Evolutionary conservation across 2,329 filamentous ascomycete genomes (phyloP).

Genomic region (Sporothrix luriei): DNA sequence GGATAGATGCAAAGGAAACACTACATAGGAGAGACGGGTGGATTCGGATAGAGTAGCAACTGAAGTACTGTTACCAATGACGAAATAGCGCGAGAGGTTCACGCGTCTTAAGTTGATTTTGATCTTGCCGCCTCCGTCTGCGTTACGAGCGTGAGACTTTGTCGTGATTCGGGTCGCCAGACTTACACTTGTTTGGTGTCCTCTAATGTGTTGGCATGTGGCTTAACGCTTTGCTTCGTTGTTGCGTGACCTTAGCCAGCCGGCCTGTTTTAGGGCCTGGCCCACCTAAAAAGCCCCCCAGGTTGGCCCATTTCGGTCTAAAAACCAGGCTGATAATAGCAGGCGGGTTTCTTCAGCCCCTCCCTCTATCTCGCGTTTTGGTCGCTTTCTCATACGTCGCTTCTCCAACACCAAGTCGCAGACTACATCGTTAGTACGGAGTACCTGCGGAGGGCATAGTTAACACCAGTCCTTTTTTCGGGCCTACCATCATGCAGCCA

Average conservation of each 20-base stretch:
- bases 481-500: neutral
- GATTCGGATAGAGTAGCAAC: neutral
- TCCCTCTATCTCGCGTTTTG: conserved; percentile 4
- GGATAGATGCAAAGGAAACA: neutral
- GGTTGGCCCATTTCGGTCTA: neutral
- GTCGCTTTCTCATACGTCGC: conserved; percentile 1
- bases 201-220: conserved; percentile 10
- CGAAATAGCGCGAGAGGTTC: neutral
- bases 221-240: neutral
- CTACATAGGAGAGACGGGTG: neutral
- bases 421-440: neutral
- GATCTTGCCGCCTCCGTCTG: neutral
- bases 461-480: neutral
- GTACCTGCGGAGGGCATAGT: neutral
- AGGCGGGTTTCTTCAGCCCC: conserved; percentile 15
- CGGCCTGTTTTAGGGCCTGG: conserved; percentile 4
- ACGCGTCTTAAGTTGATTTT: neutral
- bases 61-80: neutral
- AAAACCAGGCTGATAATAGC: conserved; percentile 22
- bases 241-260: neutral
- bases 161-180: neutral
- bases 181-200: neutral
- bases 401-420: too few relatives aligned
- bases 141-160: neutral
- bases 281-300: neutral